phyloP scores from a whole-genome alignment of 169 alveolate genomes.

The Eimeria acervulina region DNA sequence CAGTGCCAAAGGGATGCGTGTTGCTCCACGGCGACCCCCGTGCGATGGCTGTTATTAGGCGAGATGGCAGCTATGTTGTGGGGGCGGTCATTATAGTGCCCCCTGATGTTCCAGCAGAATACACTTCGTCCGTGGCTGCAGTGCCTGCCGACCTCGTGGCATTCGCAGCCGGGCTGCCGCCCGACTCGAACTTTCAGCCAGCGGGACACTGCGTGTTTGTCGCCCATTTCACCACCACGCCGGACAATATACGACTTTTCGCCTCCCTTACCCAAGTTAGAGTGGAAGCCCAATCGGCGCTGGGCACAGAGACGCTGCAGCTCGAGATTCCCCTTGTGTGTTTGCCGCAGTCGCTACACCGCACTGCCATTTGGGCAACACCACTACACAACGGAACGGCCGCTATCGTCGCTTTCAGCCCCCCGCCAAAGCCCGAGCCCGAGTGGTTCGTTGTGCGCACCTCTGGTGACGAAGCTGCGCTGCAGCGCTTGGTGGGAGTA shows the following conservation, averaged over 20 bases:
- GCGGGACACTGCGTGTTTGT: conserved; percentile 60
- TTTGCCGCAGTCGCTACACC: conserved; percentile 70
- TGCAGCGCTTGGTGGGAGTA: not conserved
- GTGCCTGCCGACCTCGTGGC: conserved; percentile 49
- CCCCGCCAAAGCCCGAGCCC: conserved; percentile 38
- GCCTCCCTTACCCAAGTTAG: conserved; percentile 41
- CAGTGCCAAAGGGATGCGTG: conserved; percentile 44
- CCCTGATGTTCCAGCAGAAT: conserved; percentile 29
- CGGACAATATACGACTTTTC: conserved; percentile 1
- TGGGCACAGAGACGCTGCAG: conserved; percentile 41
- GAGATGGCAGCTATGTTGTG: conserved; percentile 1
- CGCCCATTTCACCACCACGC: conserved; percentile 41
- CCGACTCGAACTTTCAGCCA: conserved; percentile 59
- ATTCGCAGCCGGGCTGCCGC: conserved; percentile 38
- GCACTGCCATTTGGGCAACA: conserved; percentile 46
- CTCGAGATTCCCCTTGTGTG: conserved; percentile 38
- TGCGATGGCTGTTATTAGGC: conserved; percentile 18
- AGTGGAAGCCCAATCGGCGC: not conserved
- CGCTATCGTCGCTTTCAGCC: conserved; percentile 65
- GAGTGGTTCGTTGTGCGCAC: conserved; percentile 51
- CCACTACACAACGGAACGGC: conserved; percentile 29
- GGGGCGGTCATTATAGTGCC: not conserved
- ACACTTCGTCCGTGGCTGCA: conserved; percentile 50
- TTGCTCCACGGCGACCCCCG: conserved; percentile 20
- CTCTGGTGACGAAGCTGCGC: conserved; percentile 38